phyloP scores from a whole-genome alignment of 352 stramenopile genomes.

The Globisporangium spinosum region DNA sequence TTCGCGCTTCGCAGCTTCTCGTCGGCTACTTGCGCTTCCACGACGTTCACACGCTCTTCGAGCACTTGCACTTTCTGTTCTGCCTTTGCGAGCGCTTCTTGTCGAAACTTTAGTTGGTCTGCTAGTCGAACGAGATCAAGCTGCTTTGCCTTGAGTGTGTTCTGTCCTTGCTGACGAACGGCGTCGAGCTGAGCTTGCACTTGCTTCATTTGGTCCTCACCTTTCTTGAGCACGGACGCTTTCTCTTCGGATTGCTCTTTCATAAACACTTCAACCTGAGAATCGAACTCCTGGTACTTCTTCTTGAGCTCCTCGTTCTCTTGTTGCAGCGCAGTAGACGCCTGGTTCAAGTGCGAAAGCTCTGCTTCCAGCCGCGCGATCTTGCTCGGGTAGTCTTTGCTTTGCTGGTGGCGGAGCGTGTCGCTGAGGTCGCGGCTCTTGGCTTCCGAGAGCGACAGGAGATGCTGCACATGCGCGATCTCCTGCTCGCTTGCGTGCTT shows the following conservation, averaged over 20 bases:
- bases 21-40: conserved; percentile 38
- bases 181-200: conserved; percentile 35
- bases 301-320: conserved; percentile 56
- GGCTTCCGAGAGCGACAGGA: conserved; percentile 41
- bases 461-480: conserved; percentile 46
- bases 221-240: conserved; percentile 25
- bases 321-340: conserved; percentile 28
- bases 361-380: conserved; percentile 50
- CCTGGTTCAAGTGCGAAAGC: conserved; percentile 35
- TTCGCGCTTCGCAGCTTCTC: conserved; percentile 42
- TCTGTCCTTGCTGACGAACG: conserved; percentile 31
- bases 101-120: conserved; percentile 58
- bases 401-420: conserved; percentile 37
- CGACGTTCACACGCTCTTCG: conserved; percentile 28
- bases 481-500: conserved; percentile 52
- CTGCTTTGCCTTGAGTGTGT: conserved; percentile 53
- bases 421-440: conserved; percentile 44
- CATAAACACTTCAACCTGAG: conserved; percentile 72
- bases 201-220: conserved; percentile 34
- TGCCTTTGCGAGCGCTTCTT: conserved; percentile 44
- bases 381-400: conserved; percentile 45
- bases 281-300: conserved; percentile 72
- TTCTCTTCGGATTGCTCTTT: conserved; percentile 62
- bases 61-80: conserved; percentile 47
- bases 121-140: conserved; percentile 39